Conservation (phyloP, 768 basidiomycete species). For the Crucibulum laeve region DNA sequence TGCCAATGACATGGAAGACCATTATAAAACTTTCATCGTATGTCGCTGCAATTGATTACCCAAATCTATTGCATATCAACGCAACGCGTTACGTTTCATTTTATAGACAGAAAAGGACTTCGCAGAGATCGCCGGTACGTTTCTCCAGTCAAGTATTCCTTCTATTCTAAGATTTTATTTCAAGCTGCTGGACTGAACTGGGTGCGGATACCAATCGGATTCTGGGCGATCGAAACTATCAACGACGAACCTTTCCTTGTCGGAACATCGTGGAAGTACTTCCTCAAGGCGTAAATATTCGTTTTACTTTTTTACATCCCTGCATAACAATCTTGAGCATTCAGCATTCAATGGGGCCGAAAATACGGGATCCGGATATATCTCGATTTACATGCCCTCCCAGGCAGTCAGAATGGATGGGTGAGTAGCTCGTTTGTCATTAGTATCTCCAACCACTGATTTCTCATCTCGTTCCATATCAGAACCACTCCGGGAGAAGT, state of each 20-base stretch:
- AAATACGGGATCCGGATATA: constrained; percentile 91
- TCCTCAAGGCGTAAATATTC: constrained; percentile 36
- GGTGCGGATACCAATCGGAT: constrained; percentile 81
- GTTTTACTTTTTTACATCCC: constrained; percentile 5
- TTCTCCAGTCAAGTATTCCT: background rate
- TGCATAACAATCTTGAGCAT: constrained; percentile 20
- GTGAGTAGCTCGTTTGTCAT: constrained; percentile 16
- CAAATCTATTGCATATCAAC: background rate
- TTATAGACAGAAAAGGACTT: constrained; percentile 30
- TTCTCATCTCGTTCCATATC: constrained; percentile 10
- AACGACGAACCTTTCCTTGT: constrained; percentile 78
- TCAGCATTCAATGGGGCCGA: constrained; percentile 74
- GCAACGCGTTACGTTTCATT: background rate
- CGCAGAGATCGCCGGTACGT: constrained; percentile 28
- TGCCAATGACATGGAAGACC: constrained; percentile 64
- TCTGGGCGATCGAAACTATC: constrained; percentile 82
- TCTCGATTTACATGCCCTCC: constrained; percentile 72
- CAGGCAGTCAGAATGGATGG: constrained; percentile 85
- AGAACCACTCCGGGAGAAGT: constrained; percentile 38
- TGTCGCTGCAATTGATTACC: constrained; percentile 22
- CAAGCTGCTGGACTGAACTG: constrained; percentile 79
- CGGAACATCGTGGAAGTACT: constrained; percentile 70
- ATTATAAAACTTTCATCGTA: constrained; percentile 85
- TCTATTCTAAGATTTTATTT: constrained; percentile 36
- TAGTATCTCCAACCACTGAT: background rate